These are phyloP conservation scores for Lactarius sanguifluus DNA, from an alignment of 768 basidiomycete species.

Conservation along the genomic window DNA sequence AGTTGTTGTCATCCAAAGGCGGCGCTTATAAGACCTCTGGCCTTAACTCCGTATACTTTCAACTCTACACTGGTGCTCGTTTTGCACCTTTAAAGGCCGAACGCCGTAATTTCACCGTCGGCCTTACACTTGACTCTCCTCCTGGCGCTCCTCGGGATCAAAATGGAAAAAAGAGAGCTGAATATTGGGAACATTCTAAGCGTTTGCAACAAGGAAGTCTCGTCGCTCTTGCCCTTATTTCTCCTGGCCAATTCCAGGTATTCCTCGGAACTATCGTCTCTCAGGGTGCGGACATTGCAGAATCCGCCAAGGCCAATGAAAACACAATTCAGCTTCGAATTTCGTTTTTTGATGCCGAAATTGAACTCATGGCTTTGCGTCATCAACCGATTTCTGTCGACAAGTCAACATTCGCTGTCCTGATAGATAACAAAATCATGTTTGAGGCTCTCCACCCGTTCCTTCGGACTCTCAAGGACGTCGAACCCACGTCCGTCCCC, in stretches of 20 bases:
- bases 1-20: slow-evolving; percentile 51
- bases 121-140: slow-evolving; percentile 51
- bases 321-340: slow-evolving; percentile 48
- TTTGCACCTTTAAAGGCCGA: slow-evolving; percentile 51
- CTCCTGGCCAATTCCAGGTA: slow-evolving; percentile 36
- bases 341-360: slow-evolving; percentile 60
- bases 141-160: slow-evolving; percentile 52
- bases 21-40: slow-evolving; percentile 54
- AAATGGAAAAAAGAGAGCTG: slow-evolving; percentile 40
- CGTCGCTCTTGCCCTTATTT: slow-evolving; percentile 51
- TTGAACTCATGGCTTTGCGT: slow-evolving; percentile 50
- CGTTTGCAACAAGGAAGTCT: slow-evolving; percentile 62
- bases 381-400: slow-evolving; percentile 36
- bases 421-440: slow-evolving; percentile 28
- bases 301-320: slow-evolving; percentile 40
- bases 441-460: slow-evolving; percentile 25
- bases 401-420: slow-evolving; percentile 21
- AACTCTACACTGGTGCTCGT: slow-evolving; percentile 55
- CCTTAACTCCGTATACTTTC: slow-evolving; percentile 56
- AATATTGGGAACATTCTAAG: slow-evolving; percentile 65
- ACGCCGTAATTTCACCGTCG: slow-evolving; percentile 51
- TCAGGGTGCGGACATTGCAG: slow-evolving; percentile 44
- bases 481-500: slow-evolving; percentile 26
- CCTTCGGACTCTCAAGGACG: slow-evolving; percentile 24
- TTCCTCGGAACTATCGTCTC: slow-evolving; percentile 56